A percentile compares a stretch with the other conserved stretches of the same genome.
Conservation (phyloP, 192 early-diverging fungal species). For the Coemansia sp. region DNA sequence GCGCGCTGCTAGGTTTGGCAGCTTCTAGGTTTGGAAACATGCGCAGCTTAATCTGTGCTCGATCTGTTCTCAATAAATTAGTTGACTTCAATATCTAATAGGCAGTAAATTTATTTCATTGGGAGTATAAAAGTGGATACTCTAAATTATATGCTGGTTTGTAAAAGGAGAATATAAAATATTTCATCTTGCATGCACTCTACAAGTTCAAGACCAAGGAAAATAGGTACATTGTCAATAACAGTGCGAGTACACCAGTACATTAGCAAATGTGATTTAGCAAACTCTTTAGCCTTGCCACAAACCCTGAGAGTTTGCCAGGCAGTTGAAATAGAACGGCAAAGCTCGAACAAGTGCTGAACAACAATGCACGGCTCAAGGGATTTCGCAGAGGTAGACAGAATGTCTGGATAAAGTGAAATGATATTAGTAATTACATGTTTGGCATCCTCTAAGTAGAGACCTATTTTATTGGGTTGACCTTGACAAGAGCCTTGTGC, state of each 20-base stretch:
- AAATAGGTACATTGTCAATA: conserved; percentile 77
- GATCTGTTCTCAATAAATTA: not conserved
- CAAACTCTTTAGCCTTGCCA: conserved; percentile 67
- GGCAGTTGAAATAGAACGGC: conserved; percentile 73
- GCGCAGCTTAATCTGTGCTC: too few species aligned
- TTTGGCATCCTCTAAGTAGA: conserved; percentile 70
- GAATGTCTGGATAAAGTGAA: conserved; percentile 83
- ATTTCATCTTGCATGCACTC: conserved; percentile 77
- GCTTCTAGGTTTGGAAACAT: not conserved
- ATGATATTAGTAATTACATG: conserved; percentile 69
- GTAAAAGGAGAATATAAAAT: not conserved
- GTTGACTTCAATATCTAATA: too few species aligned
- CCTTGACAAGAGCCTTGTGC: conserved; percentile 66
- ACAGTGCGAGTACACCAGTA: conserved; percentile 80
- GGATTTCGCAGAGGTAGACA: conserved; percentile 59
- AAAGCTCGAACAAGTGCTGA: conserved; percentile 78
- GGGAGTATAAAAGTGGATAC: too few species aligned
- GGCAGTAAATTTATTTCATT: not conserved
- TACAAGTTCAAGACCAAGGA: conserved; percentile 80
- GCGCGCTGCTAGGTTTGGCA: conserved; percentile 6
- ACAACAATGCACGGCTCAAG: conserved; percentile 87
- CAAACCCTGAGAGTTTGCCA: conserved; percentile 76
- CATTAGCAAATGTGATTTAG: conserved; percentile 84
- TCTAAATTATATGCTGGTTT: too few species aligned
- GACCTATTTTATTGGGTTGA: conserved; percentile 68